phyloP scores from a whole-genome alignment of 768 basidiomycete genomes.

The Jaapia argillacea region DNA sequence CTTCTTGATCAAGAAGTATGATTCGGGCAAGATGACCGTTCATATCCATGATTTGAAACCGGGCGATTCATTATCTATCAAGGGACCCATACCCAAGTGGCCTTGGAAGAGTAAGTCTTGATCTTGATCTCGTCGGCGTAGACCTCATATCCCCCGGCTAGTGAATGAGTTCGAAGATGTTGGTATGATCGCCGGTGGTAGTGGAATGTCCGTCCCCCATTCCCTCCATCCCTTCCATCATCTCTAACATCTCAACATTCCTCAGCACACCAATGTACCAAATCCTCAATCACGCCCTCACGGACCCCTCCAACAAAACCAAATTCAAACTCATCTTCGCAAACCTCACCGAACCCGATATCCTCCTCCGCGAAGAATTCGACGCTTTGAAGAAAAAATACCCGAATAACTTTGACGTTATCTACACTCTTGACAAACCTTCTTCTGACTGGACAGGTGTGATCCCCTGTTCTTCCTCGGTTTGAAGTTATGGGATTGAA shows the following conservation, averaged over 20 bases:
- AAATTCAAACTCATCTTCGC: conserved; percentile 90
- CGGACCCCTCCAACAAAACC: conserved; percentile 77
- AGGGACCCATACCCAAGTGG: conserved; percentile 88
- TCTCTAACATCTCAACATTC: conserved; percentile 3
- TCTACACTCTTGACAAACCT: conserved; percentile 83
- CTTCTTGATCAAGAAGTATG: conserved; percentile 80
- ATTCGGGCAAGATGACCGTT: conserved; percentile 76
- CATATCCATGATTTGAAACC: conserved; percentile 73
- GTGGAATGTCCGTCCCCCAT: conserved; percentile 61
- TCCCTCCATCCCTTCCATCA: background rate
- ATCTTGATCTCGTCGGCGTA: background rate
- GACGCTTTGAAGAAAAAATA: conserved; percentile 59
- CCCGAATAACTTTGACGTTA: conserved; percentile 65
- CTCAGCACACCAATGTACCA: conserved; percentile 77
- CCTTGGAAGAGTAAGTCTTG: conserved; percentile 59
- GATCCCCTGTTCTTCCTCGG: conserved; percentile 1
- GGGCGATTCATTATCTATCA: conserved; percentile 77
- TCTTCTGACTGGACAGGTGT: conserved; percentile 49
- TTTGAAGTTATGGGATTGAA: conserved; percentile 3
- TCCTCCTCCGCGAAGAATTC: conserved; percentile 74
- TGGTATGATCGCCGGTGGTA: conserved; percentile 87
- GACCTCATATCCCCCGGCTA: conserved; percentile 16
- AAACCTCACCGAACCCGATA: conserved; percentile 85
- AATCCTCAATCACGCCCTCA: conserved; percentile 62
- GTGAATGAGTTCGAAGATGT: conserved; percentile 81